Conservation (phyloP, 2,329 filamentous ascomycete genomes). For the Trichoderma lentiforme region DNA sequence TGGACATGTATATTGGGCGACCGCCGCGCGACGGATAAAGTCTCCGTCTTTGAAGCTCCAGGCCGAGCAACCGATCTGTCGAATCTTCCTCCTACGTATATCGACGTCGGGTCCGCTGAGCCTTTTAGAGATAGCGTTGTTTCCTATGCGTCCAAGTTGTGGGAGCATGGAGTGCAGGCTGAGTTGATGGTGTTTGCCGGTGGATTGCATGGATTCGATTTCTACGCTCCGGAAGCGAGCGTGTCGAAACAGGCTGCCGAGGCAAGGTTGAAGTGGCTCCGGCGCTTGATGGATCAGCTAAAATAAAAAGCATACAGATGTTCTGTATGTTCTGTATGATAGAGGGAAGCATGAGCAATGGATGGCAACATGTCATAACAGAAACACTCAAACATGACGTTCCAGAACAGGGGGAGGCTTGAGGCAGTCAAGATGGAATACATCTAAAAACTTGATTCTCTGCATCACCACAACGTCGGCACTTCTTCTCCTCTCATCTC, state of each 20-base stretch:
- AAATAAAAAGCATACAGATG: neutral
- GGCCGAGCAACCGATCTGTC: neutral
- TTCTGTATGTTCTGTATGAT: too few species aligned
- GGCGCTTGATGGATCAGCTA: neutral
- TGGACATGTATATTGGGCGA: neutral
- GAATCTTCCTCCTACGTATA: neutral
- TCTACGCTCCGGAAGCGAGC: neutral
- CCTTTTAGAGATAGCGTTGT: neutral
- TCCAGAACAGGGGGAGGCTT: neutral
- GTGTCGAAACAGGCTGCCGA: neutral
- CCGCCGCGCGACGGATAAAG: neutral
- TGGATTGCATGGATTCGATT: neutral
- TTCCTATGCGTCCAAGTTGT: neutral
- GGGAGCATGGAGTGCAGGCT: neutral
- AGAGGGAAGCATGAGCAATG: neutral
- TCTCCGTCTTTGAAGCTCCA: neutral
- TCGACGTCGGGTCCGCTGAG: neutral
- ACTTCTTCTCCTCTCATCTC: slow-evolving; percentile 26
- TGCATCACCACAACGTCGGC: neutral
- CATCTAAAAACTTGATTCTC: neutral
- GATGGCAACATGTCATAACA: neutral
- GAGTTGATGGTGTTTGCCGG: neutral
- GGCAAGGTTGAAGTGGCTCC: neutral
- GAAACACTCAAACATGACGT: neutral
- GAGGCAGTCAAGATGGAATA: neutral